A percentile compares a stretch with the other conserved stretches of the same genome.
These are phyloP conservation scores for Pythium rishiriense DNA, from an alignment of 352 stramenopile genomes.

Conservation along the genomic window DNA sequence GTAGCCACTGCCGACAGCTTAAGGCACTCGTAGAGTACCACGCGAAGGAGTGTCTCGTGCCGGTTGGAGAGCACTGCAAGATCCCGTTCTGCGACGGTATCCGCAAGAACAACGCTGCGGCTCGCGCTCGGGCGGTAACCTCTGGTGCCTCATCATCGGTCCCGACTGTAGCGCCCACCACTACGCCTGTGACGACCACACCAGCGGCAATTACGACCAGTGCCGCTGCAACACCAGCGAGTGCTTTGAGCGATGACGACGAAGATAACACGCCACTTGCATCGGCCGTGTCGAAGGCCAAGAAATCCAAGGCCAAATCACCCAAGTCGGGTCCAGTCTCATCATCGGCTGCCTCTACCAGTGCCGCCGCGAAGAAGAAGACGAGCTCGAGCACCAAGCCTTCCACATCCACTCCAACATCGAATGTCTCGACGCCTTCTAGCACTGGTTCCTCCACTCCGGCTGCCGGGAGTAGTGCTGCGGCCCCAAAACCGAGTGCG, in stretches of 20 bases:
- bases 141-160: conserved; percentile 16
- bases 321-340: conserved; percentile 43
- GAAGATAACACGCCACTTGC: conserved; percentile 76
- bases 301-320: conserved; percentile 67
- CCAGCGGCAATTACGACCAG: conserved; percentile 13
- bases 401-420: conserved; percentile 22
- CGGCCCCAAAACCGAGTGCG: conserved; percentile 32
- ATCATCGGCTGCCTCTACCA: conserved; percentile 5
- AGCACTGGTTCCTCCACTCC: conserved; percentile 22
- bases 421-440: conserved; percentile 18
- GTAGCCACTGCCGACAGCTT: conserved; percentile 79
- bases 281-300: conserved; percentile 64
- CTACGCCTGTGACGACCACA: neutral
- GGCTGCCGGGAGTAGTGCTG: conserved; percentile 9
- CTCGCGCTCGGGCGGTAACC: conserved; percentile 18
- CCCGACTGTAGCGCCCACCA: neutral
- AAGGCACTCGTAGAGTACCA: conserved; percentile 86
- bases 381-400: conserved; percentile 10
- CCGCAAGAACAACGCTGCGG: conserved; percentile 55
- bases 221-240: too few relatives aligned
- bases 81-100: conserved; percentile 86
- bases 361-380: conserved; percentile 34
- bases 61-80: conserved; percentile 63
- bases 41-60: conserved; percentile 70
- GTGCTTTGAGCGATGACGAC: conserved; percentile 52